Base-by-base conservation (phyloP, 1,139 yeast species). In the Taphrina communis region DNA sequence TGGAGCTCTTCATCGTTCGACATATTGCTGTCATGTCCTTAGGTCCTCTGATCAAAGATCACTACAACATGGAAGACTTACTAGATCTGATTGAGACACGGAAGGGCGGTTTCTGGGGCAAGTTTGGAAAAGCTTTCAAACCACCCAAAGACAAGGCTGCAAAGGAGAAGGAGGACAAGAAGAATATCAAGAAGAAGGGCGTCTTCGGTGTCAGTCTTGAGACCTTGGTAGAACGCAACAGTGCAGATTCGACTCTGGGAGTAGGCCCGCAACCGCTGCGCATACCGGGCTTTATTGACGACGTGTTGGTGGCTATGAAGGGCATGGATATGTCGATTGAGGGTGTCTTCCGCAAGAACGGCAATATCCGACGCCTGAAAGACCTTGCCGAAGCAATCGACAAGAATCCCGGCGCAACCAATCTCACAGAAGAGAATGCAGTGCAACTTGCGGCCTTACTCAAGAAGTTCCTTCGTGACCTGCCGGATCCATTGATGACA, bases 301-400 rank as follows among this genome's bases (percentile, higher is more conserved):
- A 94, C 75, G 81, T 93, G 19, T 85, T 95, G 59, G 85, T 86
- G 62, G 90, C 96, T 0, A 85, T 95, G 81, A 85, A 90, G 70
- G 96, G 90, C 70, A 91, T 90, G 82, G 76, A 74, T 62, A 88
- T 95, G 90, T 90, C 97, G 2, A 94, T 92, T 25, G 99, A 94
- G 78, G 99, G 99, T 70, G 89, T 95, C 9, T 95, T 95, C 82
- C 85, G 99, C 75, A 89, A 93, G 76, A 95, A 95, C 77, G 99
- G 99, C 76, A 95, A 95, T 76, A 94, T 95, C 75, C 87, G 93
- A 74, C 84, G 90, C 61, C 81, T 94, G 66, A 86, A 89, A 73
- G 91, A 88, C 73, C 81, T 93, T 71, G 85, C 93, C 0, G 92
- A 87, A 66, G 85, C 82, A 70, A 88, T 93, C 73, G 95, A 95